These are phyloP conservation scores for Diaporthe destruens DNA, from an alignment of 2,329 filamentous ascomycete species.

Conservation along the genomic window DNA sequence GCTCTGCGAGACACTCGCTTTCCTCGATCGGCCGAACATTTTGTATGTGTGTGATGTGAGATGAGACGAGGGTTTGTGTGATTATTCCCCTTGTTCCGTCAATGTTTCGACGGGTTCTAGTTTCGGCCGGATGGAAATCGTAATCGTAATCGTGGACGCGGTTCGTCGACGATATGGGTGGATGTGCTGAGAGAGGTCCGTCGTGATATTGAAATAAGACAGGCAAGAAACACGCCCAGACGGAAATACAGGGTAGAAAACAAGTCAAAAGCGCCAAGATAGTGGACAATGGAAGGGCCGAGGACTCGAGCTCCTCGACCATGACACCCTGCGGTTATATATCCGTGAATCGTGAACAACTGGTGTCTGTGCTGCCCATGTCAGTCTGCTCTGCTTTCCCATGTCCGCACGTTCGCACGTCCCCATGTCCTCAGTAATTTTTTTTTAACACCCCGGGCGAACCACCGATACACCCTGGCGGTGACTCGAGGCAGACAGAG, in stretches of 20 bases:
- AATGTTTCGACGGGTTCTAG: not conserved
- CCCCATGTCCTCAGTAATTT: not conserved
- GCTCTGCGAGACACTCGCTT: conserved; percentile 40
- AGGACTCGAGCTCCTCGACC: conserved; percentile 14
- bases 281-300: conserved; percentile 11
- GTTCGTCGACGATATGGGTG: conserved; percentile 18
- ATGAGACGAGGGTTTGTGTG: not conserved
- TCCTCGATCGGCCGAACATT: conserved; percentile 42
- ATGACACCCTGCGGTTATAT: conserved; percentile 31
- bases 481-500: conserved; percentile 39
- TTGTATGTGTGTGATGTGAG: conserved; percentile 24
- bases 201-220: conserved; percentile 39
- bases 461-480: conserved; percentile 37
- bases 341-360: conserved; percentile 21
- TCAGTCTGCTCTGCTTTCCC: not conserved
- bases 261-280: conserved; percentile 30
- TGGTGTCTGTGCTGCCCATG: conserved; percentile 23
- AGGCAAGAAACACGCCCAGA: conserved; percentile 39
- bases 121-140: not conserved
- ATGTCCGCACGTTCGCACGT: not conserved
- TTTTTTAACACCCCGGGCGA: conserved; percentile 17
- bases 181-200: conserved; percentile 2
- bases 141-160: conserved; percentile 4
- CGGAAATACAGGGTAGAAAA: conserved; percentile 36
- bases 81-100: conserved; percentile 8